These are phyloP conservation scores for Phlebiopsis gigantea DNA, from an alignment of 768 basidiomycete species.

Conservation along the genomic window DNA sequence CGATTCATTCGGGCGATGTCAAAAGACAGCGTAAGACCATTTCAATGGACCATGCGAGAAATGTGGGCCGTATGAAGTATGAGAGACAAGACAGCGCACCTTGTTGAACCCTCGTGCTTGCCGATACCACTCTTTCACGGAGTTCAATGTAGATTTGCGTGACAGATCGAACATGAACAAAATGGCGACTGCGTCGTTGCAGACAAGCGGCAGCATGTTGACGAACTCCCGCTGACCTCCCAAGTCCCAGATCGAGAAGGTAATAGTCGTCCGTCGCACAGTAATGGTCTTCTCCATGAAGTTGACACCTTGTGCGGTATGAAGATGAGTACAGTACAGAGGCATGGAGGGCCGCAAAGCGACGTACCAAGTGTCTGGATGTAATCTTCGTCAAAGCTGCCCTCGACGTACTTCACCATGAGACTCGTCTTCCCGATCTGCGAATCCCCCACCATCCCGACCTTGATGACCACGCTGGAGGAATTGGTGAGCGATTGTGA, in stretches of 20 bases:
- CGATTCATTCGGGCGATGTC: neutral
- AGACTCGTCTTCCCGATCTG: slow-evolving; percentile 99
- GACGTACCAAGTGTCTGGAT: slow-evolving; percentile 94
- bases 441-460: slow-evolving; percentile 99
- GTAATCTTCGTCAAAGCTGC: slow-evolving; percentile 98
- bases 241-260: slow-evolving; percentile 99
- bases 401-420: slow-evolving; percentile 99
- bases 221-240: slow-evolving; percentile 98
- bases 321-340: neutral
- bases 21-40: too few species aligned
- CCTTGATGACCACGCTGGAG: slow-evolving; percentile 88
- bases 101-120: slow-evolving; percentile 99
- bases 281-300: slow-evolving; percentile 99
- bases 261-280: slow-evolving; percentile 96
- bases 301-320: slow-evolving; percentile 67
- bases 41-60: too few species aligned
- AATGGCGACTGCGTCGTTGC: slow-evolving; percentile 99
- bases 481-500: neutral
- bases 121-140: slow-evolving; percentile 99
- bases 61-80: too few species aligned
- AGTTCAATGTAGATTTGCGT: slow-evolving; percentile 95
- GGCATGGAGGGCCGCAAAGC: neutral
- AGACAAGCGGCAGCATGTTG: slow-evolving; percentile 97
- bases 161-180: slow-evolving; percentile 99
- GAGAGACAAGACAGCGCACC: too few species aligned